Evolutionary conservation across 1,284 basidiomycete species (phyloP).

Genomic region (Sphagnurus paluster): DNA sequence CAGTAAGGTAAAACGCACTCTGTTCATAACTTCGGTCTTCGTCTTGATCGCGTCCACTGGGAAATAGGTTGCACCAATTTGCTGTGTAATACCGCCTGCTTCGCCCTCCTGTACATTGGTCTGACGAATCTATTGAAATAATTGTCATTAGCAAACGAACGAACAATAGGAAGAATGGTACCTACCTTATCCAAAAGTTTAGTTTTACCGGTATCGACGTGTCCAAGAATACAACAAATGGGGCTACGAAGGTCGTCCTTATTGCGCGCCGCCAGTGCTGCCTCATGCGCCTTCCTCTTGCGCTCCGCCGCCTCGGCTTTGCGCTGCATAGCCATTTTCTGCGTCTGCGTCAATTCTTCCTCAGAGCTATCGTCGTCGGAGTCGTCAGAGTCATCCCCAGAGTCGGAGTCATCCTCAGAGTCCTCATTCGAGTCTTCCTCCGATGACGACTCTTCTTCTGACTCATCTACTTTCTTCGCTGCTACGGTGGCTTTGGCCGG

Average conservation of each 20-base stretch:
- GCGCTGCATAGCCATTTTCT: constrained; percentile 70
- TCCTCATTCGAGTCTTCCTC: constrained; percentile 20
- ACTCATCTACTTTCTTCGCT: constrained; percentile 16
- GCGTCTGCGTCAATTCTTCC: constrained; percentile 56
- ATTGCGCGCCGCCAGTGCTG: constrained; percentile 83
- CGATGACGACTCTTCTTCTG: constrained; percentile 27
- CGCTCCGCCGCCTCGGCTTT: constrained; percentile 87
- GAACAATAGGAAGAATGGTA: neutral
- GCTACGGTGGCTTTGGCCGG: constrained; percentile 14
- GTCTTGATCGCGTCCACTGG: constrained; percentile 93
- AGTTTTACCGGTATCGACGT: constrained; percentile 99
- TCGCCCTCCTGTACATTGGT: constrained; percentile 99
- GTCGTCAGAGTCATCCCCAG: constrained; percentile 19
- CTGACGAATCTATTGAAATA: constrained; percentile 83
- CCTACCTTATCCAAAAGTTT: constrained; percentile 94
- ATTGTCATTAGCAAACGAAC: constrained; percentile 1
- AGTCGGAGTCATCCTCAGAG: constrained; percentile 7
- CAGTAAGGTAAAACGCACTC: constrained; percentile 41
- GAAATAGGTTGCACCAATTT: constrained; percentile 99
- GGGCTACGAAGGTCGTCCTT: constrained; percentile 94
- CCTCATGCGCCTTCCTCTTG: constrained; percentile 81
- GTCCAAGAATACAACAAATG: constrained; percentile 99
- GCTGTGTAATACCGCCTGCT: constrained; percentile 99
- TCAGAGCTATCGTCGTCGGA: constrained; percentile 47
- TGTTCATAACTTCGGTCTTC: constrained; percentile 93